These are phyloP conservation scores for Colletotrichum liaoningense DNA, from an alignment of 2,329 filamentous ascomycete genomes.

Conservation along the genomic window DNA sequence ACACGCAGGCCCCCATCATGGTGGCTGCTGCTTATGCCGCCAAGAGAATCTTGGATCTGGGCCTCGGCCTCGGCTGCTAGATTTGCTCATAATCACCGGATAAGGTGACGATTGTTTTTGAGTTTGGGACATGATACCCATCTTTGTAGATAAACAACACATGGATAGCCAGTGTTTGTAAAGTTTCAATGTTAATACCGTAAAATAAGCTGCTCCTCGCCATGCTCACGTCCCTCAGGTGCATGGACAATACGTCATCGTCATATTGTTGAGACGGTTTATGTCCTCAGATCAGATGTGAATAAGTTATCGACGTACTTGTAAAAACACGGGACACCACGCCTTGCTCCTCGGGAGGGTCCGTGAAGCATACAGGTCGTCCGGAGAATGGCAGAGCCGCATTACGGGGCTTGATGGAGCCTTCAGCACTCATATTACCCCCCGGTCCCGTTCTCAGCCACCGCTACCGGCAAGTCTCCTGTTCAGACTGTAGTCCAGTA, in stretches of 20 bases:
- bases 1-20: conserved; percentile 36
- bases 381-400: too few relatives aligned
- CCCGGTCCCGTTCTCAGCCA: too few relatives aligned
- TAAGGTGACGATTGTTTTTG: not conserved
- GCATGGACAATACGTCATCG: not conserved
- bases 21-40: conserved; percentile 33
- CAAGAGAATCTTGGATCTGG: conserved; percentile 22
- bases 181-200: not conserved
- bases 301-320: not conserved
- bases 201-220: too few relatives aligned
- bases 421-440: too few relatives aligned
- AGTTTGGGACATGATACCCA: not conserved
- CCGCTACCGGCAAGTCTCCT: too few relatives aligned
- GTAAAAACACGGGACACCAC: too few relatives aligned
- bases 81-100: not conserved
- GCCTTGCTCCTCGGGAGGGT: too few relatives aligned
- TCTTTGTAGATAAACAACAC: not conserved
- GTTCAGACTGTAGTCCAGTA: too few relatives aligned
- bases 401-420: too few relatives aligned
- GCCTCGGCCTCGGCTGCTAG: not conserved
- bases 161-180: not conserved
- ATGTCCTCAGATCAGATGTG: not conserved
- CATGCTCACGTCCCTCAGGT: not conserved
- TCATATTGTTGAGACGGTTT: not conserved
- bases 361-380: too few relatives aligned